Percentiles rank a stretch among this genome's conserved stretches.
phyloP scores from a whole-genome alignment of 164 flowering plant species.

The Santalum album region DNA sequence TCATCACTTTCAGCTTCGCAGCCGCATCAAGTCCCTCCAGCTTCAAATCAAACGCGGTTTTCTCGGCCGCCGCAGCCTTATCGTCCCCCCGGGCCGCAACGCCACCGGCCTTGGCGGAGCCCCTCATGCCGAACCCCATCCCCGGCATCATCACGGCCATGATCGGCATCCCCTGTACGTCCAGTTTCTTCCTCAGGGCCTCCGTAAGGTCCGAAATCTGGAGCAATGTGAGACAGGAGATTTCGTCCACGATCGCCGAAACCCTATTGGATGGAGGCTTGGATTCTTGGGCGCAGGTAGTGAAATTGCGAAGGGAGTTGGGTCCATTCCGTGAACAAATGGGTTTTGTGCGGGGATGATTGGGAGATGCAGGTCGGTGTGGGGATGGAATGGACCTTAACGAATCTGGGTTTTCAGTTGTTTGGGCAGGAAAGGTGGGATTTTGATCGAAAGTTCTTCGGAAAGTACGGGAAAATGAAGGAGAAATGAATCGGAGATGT shows the following conservation, averaged over 20 bases:
- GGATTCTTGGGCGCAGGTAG: conserved; percentile 3
- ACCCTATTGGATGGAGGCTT: conserved; percentile 33
- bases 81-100: conserved; percentile 38
- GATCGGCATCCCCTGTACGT: conserved; percentile 56
- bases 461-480: too few species aligned
- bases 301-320: conserved; percentile 10
- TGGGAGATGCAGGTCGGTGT: too few species aligned
- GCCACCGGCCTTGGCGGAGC: conserved; percentile 19
- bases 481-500: too few species aligned
- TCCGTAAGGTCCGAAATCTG: conserved; percentile 69
- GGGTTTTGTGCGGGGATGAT: too few species aligned
- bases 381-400: too few species aligned
- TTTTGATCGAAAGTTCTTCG: too few species aligned
- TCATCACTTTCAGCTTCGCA: conserved; percentile 78
- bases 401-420: too few species aligned
- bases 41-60: conserved; percentile 79
- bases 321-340: too few species aligned
- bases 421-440: too few species aligned
- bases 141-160: conserved; percentile 88
- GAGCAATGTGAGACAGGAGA: conserved; percentile 51
- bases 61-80: conserved; percentile 62
- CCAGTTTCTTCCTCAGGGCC: conserved; percentile 49
- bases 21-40: conserved; percentile 75
- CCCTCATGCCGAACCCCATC: conserved; percentile 42
- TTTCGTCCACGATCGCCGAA: conserved; percentile 54